These are phyloP conservation scores for Pyricularia pennisetigena DNA, from an alignment of 2,329 filamentous ascomycete genomes.

Conservation along the genomic window DNA sequence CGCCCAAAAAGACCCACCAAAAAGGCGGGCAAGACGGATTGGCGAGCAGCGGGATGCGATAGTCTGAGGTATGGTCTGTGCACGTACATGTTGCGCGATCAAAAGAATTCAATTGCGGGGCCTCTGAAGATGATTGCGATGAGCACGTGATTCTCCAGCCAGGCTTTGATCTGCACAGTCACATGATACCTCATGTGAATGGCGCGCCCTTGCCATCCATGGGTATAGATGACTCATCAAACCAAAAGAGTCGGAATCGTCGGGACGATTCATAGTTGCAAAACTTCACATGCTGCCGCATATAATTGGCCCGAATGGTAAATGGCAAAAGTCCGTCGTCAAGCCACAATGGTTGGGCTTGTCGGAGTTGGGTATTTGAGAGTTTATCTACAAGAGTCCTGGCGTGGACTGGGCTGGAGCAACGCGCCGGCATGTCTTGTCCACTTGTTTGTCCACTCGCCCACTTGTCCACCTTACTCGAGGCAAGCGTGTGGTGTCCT, in stretches of 20 bases:
- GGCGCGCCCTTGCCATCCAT: neutral
- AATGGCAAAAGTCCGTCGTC: neutral
- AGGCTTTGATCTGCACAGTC: neutral
- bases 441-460: neutral
- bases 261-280: neutral
- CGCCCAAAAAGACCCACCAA: conserved; percentile 5
- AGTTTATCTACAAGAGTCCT: neutral
- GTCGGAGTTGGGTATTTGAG: neutral
- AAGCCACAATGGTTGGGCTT: conserved; percentile 3
- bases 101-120: neutral
- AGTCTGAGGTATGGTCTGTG: neutral
- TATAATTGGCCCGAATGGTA: neutral
- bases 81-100: neutral
- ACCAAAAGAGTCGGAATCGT: neutral
- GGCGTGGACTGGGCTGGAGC: neutral
- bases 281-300: neutral
- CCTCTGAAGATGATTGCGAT: neutral
- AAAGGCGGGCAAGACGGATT: neutral
- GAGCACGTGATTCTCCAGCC: conserved; percentile 2
- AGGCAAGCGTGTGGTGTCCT: neutral
- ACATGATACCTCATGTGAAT: neutral
- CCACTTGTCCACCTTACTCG: neutral
- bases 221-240: conserved; percentile 1
- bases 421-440: conserved; percentile 1
- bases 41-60: neutral